These are phyloP conservation scores for Didymella keratinophila DNA, from an alignment of 2,329 filamentous ascomycete genomes.

Conservation along the genomic window DNA sequence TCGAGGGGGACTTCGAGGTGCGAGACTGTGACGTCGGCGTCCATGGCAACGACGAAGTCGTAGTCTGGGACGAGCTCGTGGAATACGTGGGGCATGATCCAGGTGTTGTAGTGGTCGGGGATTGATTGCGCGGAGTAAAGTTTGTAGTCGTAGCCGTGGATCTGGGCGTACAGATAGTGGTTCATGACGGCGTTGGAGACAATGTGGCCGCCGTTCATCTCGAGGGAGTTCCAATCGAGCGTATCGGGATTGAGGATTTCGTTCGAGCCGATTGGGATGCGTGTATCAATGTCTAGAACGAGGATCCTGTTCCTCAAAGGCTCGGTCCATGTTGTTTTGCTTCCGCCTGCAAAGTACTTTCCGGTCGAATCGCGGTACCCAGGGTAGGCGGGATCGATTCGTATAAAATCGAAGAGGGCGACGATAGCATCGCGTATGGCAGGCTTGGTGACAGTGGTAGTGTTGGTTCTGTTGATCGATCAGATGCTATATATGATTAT, in stretches of 20 bases:
- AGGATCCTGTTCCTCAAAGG: constrained; percentile 34
- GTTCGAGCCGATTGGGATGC: constrained; percentile 41
- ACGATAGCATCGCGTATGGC: constrained; percentile 26
- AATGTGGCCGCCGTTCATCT: constrained; percentile 33
- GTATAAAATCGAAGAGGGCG: constrained; percentile 26
- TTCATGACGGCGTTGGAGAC: constrained; percentile 38
- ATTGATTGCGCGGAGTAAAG: constrained; percentile 51
- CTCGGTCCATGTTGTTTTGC: constrained; percentile 30
- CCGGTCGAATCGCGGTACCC: constrained; percentile 26
- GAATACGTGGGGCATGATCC: constrained; percentile 55
- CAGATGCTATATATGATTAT: not conserved
- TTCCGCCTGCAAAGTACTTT: constrained; percentile 18
- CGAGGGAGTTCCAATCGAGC: constrained; percentile 38
- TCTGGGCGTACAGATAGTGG: constrained; percentile 26
- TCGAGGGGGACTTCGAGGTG: constrained; percentile 57
- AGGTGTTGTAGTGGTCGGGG: constrained; percentile 51
- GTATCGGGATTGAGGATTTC: constrained; percentile 48
- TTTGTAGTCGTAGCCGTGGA: constrained; percentile 56
- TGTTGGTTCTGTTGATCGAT: not conserved
- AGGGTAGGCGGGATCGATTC: constrained; percentile 22
- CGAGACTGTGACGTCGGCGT: constrained; percentile 55
- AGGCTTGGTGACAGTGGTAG: constrained; percentile 14
- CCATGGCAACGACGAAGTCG: constrained; percentile 56
- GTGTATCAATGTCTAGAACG: constrained; percentile 45
- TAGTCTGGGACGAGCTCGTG: constrained; percentile 52